Evolutionary conservation across 129 eudicot species (phyloP).

Genomic region (Ambrosia artemisiifolia): DNA sequence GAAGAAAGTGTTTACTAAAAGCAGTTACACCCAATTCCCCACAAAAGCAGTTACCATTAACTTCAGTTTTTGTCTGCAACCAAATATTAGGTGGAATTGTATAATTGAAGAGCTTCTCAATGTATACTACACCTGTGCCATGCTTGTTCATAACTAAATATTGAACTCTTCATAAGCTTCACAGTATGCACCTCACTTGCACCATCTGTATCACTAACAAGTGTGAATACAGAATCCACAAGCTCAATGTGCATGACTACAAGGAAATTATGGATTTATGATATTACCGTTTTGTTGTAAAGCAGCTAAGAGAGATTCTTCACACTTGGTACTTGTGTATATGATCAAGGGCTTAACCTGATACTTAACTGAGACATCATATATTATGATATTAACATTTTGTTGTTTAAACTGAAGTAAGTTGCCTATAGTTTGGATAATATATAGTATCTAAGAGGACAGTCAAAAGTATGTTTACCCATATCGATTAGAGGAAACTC

Average conservation of each 20-base stretch:
- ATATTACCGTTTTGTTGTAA: slow-evolving; percentile 65
- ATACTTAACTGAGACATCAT: slow-evolving; percentile 64
- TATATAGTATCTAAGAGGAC: not conserved
- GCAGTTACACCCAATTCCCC: not conserved
- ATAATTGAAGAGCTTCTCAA: slow-evolving; percentile 1
- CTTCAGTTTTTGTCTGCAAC: not conserved
- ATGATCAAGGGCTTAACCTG: slow-evolving; percentile 85
- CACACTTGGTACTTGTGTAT: slow-evolving; percentile 89
- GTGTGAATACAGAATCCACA: slow-evolving; percentile 11
- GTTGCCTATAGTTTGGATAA: not conserved
- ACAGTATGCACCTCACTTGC: slow-evolving; percentile 54
- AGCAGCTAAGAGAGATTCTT: slow-evolving; percentile 72
- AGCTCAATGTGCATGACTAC: slow-evolving; percentile 15
- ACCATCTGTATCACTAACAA: slow-evolving; percentile 54
- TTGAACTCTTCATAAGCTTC: slow-evolving; percentile 91
- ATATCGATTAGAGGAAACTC: slow-evolving; percentile 73
- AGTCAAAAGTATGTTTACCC: slow-evolving; percentile 44
- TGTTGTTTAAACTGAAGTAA: slow-evolving; percentile 9
- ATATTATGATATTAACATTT: slow-evolving; percentile 4
- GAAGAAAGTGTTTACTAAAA: not conserved
- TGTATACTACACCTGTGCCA: slow-evolving; percentile 81
- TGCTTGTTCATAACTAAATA: slow-evolving; percentile 97
- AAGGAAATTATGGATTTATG: slow-evolving; percentile 14
- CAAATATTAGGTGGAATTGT: not conserved
- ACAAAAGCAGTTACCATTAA: slow-evolving; percentile 14